These are phyloP conservation scores for Petunia hybrid DNA, from an alignment of 305 asterid genomes.

Conservation along the genomic window DNA sequence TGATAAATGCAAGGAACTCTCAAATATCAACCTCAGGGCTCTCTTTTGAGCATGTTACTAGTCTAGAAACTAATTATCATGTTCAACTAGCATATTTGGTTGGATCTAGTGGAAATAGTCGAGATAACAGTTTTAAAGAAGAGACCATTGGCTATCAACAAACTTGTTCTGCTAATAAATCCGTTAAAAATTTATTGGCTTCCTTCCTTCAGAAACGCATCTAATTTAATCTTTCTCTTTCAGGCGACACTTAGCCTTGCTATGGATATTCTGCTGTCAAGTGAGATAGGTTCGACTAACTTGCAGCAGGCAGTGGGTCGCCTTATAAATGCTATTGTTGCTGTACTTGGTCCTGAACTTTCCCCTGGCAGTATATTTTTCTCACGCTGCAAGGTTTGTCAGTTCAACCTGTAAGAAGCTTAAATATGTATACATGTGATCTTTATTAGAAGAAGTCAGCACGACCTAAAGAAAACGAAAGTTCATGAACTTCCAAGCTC, in stretches of 20 bases:
- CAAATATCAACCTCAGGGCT: background rate
- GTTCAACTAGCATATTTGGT: background rate
- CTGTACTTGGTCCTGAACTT: slow-evolving; percentile 99
- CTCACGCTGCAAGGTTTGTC: slow-evolving; percentile 95
- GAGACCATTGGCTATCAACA: slow-evolving; percentile 3
- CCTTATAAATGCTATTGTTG: slow-evolving; percentile 95
- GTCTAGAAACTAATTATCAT: slow-evolving; percentile 24
- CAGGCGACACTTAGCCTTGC: slow-evolving; percentile 98
- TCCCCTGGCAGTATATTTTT: slow-evolving; percentile 96
- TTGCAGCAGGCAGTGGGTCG: slow-evolving; percentile 97
- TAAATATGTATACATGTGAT: background rate
- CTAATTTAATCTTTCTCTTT: slow-evolving; percentile 34
- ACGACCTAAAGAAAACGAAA: slow-evolving; percentile 11
- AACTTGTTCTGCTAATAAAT: background rate
- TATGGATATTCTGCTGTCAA: slow-evolving; percentile 90
- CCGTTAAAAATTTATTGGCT: slow-evolving; percentile 23
- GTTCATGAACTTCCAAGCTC: slow-evolving; percentile 32
- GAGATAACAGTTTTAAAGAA: slow-evolving; percentile 2
- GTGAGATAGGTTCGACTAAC: slow-evolving; percentile 93
- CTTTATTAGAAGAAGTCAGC: background rate
- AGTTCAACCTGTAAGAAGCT: slow-evolving; percentile 19
- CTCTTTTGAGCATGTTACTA: background rate
- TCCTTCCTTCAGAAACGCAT: background rate
- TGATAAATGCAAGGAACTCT: background rate
- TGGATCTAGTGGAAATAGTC: slow-evolving; percentile 23